Evolutionary conservation across 2,329 filamentous ascomycete species (phyloP).

Genomic region (Fusarium drepaniforme): DNA sequence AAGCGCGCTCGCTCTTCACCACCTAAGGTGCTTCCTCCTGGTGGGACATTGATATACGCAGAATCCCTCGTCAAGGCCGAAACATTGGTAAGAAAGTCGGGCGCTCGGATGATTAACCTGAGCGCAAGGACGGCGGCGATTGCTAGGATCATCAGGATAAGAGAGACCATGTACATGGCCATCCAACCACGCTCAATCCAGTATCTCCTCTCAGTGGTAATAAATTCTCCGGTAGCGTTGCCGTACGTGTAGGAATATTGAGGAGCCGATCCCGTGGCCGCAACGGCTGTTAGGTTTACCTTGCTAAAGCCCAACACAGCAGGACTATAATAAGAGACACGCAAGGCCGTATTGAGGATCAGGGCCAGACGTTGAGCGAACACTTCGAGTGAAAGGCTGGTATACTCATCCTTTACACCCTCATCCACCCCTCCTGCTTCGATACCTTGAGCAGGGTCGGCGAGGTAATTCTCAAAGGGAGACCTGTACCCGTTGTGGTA

Average conservation of each 20-base stretch:
- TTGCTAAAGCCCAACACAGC: background rate
- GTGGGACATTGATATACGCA: background rate
- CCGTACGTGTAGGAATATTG: background rate
- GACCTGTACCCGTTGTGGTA: background rate
- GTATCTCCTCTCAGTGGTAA: background rate
- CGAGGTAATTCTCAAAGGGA: background rate
- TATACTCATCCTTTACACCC: background rate
- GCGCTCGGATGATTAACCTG: background rate
- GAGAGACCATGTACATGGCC: background rate
- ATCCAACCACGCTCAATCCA: background rate
- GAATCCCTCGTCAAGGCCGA: background rate
- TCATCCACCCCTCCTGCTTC: background rate
- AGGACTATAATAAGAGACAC: background rate
- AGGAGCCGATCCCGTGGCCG: background rate
- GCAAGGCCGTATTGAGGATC: background rate
- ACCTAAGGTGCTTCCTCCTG: background rate
- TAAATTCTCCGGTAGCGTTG: background rate
- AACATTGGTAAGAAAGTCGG: background rate
- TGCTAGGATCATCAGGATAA: background rate
- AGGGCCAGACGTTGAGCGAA: background rate
- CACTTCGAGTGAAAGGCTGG: background rate
- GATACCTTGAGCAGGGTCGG: background rate
- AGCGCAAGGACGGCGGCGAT: background rate
- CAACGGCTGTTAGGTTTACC: background rate
- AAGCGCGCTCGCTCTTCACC: background rate